Percentiles rank a stretch among this genome's conserved stretches.
phyloP scores from a whole-genome alignment of 371 early-diverging fungal genomes.

The Apophysomyces variabilis region DNA sequence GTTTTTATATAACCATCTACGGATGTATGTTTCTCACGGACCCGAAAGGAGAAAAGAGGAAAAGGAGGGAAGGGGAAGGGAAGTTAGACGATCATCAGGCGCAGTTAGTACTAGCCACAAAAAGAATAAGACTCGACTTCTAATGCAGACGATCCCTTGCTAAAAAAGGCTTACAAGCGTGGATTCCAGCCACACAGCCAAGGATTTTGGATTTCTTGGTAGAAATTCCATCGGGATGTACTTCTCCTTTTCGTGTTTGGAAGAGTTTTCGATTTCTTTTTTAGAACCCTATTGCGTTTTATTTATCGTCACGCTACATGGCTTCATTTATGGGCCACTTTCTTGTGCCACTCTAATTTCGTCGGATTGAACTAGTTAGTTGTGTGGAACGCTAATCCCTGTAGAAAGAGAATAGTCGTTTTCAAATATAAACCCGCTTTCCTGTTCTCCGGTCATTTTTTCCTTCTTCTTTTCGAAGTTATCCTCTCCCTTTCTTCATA shows the following conservation, averaged over 20 bases:
- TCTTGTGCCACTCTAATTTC: background rate
- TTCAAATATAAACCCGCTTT: constrained; percentile 2
- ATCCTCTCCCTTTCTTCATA: background rate
- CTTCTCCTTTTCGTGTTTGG: background rate
- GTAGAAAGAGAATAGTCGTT: background rate
- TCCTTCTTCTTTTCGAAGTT: constrained; percentile 5
- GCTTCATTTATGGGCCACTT: constrained; percentile 10
- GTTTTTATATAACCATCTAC: background rate
- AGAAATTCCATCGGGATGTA: constrained; percentile 3
- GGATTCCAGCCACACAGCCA: constrained; percentile 9
- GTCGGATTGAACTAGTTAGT: background rate
- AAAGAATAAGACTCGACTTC: background rate
- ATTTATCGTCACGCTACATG: constrained; percentile 8
- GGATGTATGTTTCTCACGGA: background rate
- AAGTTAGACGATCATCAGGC: background rate
- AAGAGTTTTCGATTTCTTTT: constrained; percentile 2
- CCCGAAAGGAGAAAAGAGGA: background rate
- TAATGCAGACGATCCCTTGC: background rate
- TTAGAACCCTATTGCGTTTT: constrained; percentile 3
- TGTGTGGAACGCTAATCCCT: no score
- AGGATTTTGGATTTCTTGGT: background rate
- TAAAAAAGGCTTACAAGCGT: background rate
- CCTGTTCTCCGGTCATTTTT: background rate
- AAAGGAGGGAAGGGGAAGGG: background rate
- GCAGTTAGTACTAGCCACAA: background rate